phyloP scores from a whole-genome alignment of 345 rosid genomes.

The Odontarrhena argentea region DNA sequence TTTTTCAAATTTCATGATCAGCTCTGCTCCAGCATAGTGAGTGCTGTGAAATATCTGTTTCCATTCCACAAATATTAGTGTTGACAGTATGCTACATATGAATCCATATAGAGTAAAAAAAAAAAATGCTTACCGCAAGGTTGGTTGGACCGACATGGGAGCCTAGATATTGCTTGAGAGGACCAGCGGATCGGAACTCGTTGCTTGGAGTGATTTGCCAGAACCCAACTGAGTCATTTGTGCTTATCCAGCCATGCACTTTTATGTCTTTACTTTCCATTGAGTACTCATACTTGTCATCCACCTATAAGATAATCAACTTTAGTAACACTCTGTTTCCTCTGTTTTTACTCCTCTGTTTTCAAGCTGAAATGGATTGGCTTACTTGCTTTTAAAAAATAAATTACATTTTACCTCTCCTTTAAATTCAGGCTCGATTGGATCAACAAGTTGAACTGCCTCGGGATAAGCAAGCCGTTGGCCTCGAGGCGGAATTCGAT shows the following conservation, averaged over 20 bases:
- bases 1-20: slow-evolving; percentile 52
- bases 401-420: slow-evolving; percentile 63
- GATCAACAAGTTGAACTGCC: slow-evolving; percentile 76
- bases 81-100: no score
- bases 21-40: slow-evolving; percentile 83
- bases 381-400: not conserved
- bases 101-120: no score
- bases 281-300: slow-evolving; percentile 87
- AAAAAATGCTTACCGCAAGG: slow-evolving; percentile 65
- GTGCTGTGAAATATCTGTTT: slow-evolving; percentile 78
- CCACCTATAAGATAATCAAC: slow-evolving; percentile 53
- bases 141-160: slow-evolving; percentile 87
- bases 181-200: slow-evolving; percentile 89
- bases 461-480: slow-evolving; percentile 72
- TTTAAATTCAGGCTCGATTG: slow-evolving; percentile 65
- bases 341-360: slow-evolving; percentile 10
- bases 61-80: not conserved
- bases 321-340: slow-evolving; percentile 24
- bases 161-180: slow-evolving; percentile 74
- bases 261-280: slow-evolving; percentile 60
- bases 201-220: slow-evolving; percentile 98
- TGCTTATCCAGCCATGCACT: slow-evolving; percentile 92
- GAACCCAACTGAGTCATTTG: slow-evolving; percentile 66
- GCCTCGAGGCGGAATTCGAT: slow-evolving; percentile 65
- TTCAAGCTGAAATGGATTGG: not conserved